Evolutionary conservation across 2,329 filamentous ascomycete species (phyloP).

Genomic region (Fusarium tjaetaba): DNA sequence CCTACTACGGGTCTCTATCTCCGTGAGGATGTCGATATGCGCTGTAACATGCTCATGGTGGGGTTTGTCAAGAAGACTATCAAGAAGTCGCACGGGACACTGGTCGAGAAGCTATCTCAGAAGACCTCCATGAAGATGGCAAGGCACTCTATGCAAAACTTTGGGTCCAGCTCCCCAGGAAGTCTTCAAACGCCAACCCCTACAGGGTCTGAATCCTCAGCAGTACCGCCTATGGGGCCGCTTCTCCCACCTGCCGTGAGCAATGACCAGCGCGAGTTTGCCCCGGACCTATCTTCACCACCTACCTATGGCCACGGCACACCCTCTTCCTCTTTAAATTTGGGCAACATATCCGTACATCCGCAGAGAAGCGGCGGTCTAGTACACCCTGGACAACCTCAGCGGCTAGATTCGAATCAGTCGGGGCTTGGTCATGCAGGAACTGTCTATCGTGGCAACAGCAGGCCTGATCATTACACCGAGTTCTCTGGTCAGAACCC

Average conservation of each 20-base stretch:
- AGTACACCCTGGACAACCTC: conserved; percentile 1
- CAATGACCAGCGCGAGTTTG: conserved; percentile 12
- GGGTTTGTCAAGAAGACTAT: conserved; percentile 85
- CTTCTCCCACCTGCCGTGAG: conserved; percentile 25
- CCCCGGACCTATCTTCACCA: conserved; percentile 10
- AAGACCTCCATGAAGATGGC: conserved; percentile 46
- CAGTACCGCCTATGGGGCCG: conserved; percentile 20
- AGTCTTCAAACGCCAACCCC: conserved; percentile 28
- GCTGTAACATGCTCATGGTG: conserved; percentile 80
- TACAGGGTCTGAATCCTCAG: conserved; percentile 22
- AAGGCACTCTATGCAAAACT: conserved; percentile 32
- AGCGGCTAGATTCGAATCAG: conserved; percentile 3
- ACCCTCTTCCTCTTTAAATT: conserved; percentile 18
- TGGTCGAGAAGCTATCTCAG: conserved; percentile 70
- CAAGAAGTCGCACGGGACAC: conserved; percentile 75
- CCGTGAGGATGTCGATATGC: conserved; percentile 84
- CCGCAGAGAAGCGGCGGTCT: conserved; percentile 10
- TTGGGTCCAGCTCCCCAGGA: conserved; percentile 7
- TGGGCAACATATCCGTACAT: conserved; percentile 7
- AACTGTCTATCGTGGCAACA: conserved; percentile 31
- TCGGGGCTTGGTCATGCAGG: conserved; percentile 25
- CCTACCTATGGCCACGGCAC: conserved; percentile 14
- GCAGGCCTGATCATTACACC: conserved; percentile 34
- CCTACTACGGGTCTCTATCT: conserved; percentile 79
- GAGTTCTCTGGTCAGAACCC: conserved; percentile 33